phyloP scores from a whole-genome alignment of 2,329 filamentous ascomycete genomes.

The Stachybotrys elegans region DNA sequence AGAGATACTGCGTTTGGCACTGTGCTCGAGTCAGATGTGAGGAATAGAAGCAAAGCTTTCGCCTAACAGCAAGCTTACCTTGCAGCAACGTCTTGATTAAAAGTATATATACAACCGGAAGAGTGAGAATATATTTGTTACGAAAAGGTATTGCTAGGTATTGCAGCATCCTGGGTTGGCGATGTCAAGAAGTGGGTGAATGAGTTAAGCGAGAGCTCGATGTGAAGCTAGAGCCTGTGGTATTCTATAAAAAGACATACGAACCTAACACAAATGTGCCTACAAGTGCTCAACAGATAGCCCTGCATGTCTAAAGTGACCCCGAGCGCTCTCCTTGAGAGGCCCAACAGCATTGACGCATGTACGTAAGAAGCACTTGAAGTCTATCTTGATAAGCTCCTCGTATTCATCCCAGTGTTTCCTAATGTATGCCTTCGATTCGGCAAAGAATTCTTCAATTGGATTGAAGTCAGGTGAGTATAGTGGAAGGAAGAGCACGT shows the following conservation, averaged over 20 bases:
- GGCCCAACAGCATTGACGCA: conserved; percentile 13
- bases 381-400: conserved; percentile 12
- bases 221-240: neutral
- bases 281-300: conserved; percentile 1
- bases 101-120: no score
- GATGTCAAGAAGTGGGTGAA: neutral
- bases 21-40: conserved; percentile 1
- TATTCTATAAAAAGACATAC: neutral
- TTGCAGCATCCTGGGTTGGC: neutral
- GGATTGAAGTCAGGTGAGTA: conserved; percentile 17
- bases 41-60: neutral
- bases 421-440: conserved; percentile 14
- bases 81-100: no score
- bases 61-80: no score
- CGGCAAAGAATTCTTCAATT: conserved; percentile 17
- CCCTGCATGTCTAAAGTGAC: conserved; percentile 9
- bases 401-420: conserved; percentile 11
- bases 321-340: conserved; percentile 6
- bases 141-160: no score
- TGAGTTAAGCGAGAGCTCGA: neutral
- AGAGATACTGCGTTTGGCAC: conserved; percentile 1
- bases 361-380: conserved; percentile 12
- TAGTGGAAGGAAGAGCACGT: conserved; percentile 10
- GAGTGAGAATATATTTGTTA: no score
- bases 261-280: neutral